phyloP scores from a whole-genome alignment of 2,329 filamentous ascomycete genomes.

The Fusarium albidum region DNA sequence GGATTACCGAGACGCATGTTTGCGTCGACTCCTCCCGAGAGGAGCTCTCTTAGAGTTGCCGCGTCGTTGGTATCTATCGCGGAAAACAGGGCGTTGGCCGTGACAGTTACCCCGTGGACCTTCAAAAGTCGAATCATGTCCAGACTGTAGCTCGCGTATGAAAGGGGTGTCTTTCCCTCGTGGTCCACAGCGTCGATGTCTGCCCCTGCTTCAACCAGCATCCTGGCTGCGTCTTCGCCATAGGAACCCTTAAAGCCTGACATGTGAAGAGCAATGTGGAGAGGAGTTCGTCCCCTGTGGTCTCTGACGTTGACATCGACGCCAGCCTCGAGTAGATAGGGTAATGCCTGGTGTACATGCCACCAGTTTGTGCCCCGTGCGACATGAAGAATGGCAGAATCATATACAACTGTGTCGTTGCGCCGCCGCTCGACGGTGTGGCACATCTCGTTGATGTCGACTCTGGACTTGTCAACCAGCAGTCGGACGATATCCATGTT shows the following conservation, averaged over 20 bases:
- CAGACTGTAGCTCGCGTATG: not conserved
- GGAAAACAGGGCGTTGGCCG: constrained; percentile 18
- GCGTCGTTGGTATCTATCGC: constrained; percentile 22
- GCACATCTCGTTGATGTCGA: constrained; percentile 42
- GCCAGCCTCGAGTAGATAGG: constrained; percentile 31
- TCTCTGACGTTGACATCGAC: constrained; percentile 23
- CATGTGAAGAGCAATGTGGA: constrained; percentile 27
- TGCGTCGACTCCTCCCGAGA: constrained; percentile 22
- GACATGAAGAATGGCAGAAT: constrained; percentile 25
- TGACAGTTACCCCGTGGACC: constrained; percentile 22
- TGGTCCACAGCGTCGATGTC: constrained; percentile 30
- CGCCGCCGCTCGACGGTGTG: not conserved
- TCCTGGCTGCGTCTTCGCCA: constrained; percentile 21
- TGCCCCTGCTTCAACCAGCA: constrained; percentile 33
- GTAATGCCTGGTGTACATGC: constrained; percentile 34
- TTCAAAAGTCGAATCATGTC: constrained; percentile 23
- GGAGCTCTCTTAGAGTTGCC: constrained; percentile 11
- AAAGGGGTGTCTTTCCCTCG: constrained; percentile 18
- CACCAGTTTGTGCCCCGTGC: constrained; percentile 29
- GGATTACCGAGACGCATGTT: constrained; percentile 16
- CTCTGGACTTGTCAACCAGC: constrained; percentile 44
- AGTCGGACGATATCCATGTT: constrained; percentile 47
- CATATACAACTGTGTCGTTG: not conserved
- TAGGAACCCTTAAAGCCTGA: constrained; percentile 7
- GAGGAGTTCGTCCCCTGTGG: constrained; percentile 19